These are phyloP conservation scores for Didymella keratinophila DNA, from an alignment of 2,329 filamentous ascomycete genomes.

Conservation along the genomic window DNA sequence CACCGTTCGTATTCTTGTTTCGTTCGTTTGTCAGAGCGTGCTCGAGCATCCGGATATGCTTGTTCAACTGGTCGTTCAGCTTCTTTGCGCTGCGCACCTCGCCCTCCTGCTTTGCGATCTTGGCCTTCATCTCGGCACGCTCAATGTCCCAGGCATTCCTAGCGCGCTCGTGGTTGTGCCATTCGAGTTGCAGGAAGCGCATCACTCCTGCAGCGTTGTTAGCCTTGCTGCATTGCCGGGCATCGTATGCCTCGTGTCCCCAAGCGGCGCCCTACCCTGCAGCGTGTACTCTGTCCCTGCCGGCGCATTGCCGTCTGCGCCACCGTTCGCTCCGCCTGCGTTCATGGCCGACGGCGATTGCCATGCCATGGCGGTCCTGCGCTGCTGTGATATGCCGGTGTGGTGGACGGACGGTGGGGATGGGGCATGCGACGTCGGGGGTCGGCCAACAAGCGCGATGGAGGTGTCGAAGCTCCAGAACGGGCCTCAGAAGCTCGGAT, in stretches of 20 bases:
- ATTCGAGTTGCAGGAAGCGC: constrained; percentile 99
- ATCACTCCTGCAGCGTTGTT: constrained; percentile 75
- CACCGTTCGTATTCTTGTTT: constrained; percentile 67
- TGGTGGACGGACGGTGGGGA: constrained; percentile 35
- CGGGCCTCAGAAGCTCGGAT: constrained; percentile 34
- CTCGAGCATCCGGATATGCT: constrained; percentile 90
- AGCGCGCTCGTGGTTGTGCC: constrained; percentile 97
- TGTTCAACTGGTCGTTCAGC: constrained; percentile 86
- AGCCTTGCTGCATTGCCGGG: constrained; percentile 23
- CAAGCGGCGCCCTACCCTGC: constrained; percentile 62
- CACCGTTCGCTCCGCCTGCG: constrained; percentile 61
- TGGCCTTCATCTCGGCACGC: constrained; percentile 97
- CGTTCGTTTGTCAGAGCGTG: constrained; percentile 85
- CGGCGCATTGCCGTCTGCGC: constrained; percentile 58
- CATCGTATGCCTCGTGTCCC: constrained; percentile 15
- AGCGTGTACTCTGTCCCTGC: constrained; percentile 75
- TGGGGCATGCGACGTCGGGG: constrained; percentile 42
- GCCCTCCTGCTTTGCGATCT: constrained; percentile 93
- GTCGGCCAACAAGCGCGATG: constrained; percentile 29
- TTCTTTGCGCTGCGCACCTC: constrained; percentile 86
- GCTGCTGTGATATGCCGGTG: constrained; percentile 30
- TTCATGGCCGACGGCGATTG: constrained; percentile 71
- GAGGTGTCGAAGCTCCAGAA: constrained; percentile 28
- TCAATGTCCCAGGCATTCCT: constrained; percentile 99
- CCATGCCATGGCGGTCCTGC: constrained; percentile 67